These are phyloP conservation scores for Penicillium hesseltinei DNA, from an alignment of 2,329 filamentous ascomycete species.

Conservation along the genomic window DNA sequence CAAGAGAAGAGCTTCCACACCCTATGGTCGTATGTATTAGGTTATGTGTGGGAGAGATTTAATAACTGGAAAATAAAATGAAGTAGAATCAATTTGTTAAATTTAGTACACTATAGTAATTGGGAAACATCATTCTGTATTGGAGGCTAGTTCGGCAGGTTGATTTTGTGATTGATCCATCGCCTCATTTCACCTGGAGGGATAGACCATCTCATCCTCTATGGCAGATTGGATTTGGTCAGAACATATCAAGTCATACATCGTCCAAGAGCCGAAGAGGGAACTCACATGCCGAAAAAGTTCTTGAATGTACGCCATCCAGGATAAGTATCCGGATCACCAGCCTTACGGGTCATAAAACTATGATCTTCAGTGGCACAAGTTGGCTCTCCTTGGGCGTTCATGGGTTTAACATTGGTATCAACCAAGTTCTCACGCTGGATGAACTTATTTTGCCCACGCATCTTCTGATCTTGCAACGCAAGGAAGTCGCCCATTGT, in stretches of 20 bases:
- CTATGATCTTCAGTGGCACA: slow-evolving; percentile 33
- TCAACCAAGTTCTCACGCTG: slow-evolving; percentile 11
- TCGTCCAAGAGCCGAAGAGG: background rate
- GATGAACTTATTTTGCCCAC: slow-evolving; percentile 22
- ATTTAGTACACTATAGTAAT: no score
- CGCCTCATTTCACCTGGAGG: background rate
- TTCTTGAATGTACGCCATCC: slow-evolving; percentile 32
- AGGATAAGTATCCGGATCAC: slow-evolving; percentile 28
- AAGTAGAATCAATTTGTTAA: no score
- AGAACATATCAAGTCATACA: background rate
- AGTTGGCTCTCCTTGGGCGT: slow-evolving; percentile 16
- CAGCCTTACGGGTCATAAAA: slow-evolving; percentile 31
- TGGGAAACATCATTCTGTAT: no score
- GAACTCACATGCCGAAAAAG: slow-evolving; percentile 14
- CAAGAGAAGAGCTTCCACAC: no score
- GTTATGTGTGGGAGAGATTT: no score
- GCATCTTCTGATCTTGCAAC: slow-evolving; percentile 29
- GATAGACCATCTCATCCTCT: background rate
- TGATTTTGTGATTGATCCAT: no score
- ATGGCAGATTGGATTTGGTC: background rate
- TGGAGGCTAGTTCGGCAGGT: no score
- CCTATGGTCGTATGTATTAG: no score
- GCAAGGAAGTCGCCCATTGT: slow-evolving; percentile 31
- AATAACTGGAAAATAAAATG: no score
- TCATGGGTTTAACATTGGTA: background rate